Conservation (phyloP, 2,329 filamentous ascomycete species). For the Colletotrichum plurivorum region DNA sequence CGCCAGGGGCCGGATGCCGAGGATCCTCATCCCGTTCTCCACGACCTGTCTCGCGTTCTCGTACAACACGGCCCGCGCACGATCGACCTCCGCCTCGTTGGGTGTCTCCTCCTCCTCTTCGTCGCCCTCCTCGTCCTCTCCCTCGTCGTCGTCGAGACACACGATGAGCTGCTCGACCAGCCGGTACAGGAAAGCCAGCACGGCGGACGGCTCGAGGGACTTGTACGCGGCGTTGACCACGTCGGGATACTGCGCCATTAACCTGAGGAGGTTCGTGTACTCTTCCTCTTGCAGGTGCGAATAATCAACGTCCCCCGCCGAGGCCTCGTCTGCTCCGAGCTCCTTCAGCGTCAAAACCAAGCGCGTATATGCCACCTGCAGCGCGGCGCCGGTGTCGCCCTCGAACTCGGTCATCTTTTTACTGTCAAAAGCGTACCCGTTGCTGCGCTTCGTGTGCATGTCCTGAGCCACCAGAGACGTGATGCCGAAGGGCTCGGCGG, state of each 20-base stretch:
- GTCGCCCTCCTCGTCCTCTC: slow-evolving; percentile 16
- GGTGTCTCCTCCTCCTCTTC: slow-evolving; percentile 28
- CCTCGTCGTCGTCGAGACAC: slow-evolving; percentile 33
- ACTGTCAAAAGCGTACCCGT: slow-evolving; percentile 42
- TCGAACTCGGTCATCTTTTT: slow-evolving; percentile 79
- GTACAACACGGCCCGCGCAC: slow-evolving; percentile 74
- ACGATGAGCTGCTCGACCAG: slow-evolving; percentile 22
- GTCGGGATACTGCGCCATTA: slow-evolving; percentile 76
- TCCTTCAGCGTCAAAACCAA: slow-evolving; percentile 61
- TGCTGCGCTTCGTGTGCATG: slow-evolving; percentile 45
- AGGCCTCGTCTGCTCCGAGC: slow-evolving; percentile 34
- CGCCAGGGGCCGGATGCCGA: slow-evolving; percentile 56
- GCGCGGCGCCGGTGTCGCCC: slow-evolving; percentile 80
- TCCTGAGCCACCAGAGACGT: slow-evolving; percentile 75
- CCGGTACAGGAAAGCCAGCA: slow-evolving; percentile 71
- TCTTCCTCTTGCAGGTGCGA: slow-evolving; percentile 53
- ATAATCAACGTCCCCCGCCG: slow-evolving; percentile 39
- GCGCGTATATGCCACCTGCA: slow-evolving; percentile 79
- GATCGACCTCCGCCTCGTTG: slow-evolving; percentile 64
- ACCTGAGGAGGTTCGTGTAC: slow-evolving; percentile 71
- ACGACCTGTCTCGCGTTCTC: slow-evolving; percentile 73
- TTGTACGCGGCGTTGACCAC: slow-evolving; percentile 74
- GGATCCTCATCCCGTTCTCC: slow-evolving; percentile 75
- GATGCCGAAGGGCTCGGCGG: slow-evolving; percentile 77
- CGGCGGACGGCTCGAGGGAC: slow-evolving; percentile 76